Conservation (phyloP, 2,329 filamentous ascomycete genomes). For the Periglandula ipomoeae region DNA sequence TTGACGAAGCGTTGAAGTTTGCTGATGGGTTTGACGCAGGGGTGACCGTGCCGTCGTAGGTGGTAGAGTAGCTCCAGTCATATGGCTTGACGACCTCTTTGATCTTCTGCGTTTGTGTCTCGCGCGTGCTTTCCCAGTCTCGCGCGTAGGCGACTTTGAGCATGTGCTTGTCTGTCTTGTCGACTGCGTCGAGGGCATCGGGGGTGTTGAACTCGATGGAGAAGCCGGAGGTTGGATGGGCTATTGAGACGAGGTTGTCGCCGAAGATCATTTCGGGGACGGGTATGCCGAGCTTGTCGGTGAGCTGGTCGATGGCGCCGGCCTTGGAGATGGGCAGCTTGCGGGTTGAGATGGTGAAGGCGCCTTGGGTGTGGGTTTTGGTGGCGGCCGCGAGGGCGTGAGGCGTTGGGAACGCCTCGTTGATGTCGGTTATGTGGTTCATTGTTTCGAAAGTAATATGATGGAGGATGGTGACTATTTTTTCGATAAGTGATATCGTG, state of each 20-base stretch:
- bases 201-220: conserved; percentile 71
- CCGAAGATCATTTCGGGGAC: conserved; percentile 99
- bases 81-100: conserved; percentile 92
- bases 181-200: conserved; percentile 81
- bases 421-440: conserved; percentile 30
- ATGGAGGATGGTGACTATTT: too few relatives aligned
- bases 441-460: conserved; percentile 19
- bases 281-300: conserved; percentile 68
- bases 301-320: conserved; percentile 80
- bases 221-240: conserved; percentile 70
- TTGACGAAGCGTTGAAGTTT: conserved; percentile 17
- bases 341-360: conserved; percentile 69
- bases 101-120: conserved; percentile 76
- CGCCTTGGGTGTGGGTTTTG: conserved; percentile 46
- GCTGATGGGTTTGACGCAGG: conserved; percentile 8
- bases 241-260: conserved; percentile 74
- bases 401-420: conserved; percentile 48
- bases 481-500: too few relatives aligned
- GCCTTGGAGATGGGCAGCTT: conserved; percentile 94
- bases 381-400: conserved; percentile 44
- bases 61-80: conserved; percentile 95
- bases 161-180: conserved; percentile 88
- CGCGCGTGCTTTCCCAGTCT: conserved; percentile 64
- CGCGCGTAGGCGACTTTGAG: conserved; percentile 87
- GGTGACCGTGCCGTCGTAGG: conserved; percentile 61